Evolutionary conservation across 805 yeast genomes (phyloP).

Genomic region (Jamesozyma gamospora): DNA sequence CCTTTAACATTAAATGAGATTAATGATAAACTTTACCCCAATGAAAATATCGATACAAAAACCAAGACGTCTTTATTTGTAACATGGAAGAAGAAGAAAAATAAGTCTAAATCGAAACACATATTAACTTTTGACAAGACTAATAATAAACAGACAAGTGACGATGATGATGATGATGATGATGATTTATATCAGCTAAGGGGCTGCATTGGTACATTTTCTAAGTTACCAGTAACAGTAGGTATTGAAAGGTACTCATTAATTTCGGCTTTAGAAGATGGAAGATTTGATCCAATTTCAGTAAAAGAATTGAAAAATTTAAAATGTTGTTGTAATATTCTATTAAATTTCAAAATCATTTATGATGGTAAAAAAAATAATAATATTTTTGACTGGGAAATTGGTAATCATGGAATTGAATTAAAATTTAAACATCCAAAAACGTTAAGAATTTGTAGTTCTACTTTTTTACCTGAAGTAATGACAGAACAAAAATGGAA

Average conservation of each 20-base stretch:
- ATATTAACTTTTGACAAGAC: not conserved
- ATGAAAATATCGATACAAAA: constrained; percentile 1
- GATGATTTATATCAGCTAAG: constrained; percentile 36
- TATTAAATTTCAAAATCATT: constrained; percentile 32
- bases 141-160: no score
- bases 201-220: constrained; percentile 93
- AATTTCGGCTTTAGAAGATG: constrained; percentile 66
- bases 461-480: constrained; percentile 87
- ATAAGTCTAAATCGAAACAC: not conserved
- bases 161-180: no score
- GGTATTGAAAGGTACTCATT: constrained; percentile 59
- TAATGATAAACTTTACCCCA: constrained; percentile 1
- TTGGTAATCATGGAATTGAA: constrained; percentile 77
- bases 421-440: constrained; percentile 37
- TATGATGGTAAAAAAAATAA: constrained; percentile 35
- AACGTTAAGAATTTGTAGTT: constrained; percentile 37
- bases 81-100: constrained; percentile 60
- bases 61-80: constrained; percentile 57
- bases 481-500: constrained; percentile 83
- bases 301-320: constrained; percentile 43
- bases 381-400: constrained; percentile 60
- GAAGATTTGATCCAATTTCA: constrained; percentile 61
- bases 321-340: constrained; percentile 29
- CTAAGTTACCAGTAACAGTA: constrained; percentile 37
- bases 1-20: constrained; percentile 8